Conservation (phyloP, 108 stramenopile species). For the Chaetoceros muelleri region DNA sequence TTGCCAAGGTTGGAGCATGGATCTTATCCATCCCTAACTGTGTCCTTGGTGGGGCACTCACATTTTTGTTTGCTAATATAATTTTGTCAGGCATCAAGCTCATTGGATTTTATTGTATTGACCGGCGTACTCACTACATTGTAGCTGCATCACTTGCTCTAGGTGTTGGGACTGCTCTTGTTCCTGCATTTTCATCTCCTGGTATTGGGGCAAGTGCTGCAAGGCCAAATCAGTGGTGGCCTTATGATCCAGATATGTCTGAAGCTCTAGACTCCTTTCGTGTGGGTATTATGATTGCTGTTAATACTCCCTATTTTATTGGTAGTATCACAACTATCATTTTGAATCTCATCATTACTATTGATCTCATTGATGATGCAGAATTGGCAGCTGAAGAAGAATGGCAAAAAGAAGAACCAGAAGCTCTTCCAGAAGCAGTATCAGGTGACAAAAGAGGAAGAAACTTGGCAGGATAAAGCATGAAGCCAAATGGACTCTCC, state of each 20-base stretch:
- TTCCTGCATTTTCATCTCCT: constrained; percentile 13
- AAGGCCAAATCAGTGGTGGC: constrained; percentile 10
- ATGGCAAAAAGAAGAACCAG: constrained; percentile 10
- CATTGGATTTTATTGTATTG: constrained; percentile 10
- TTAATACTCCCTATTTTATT: constrained; percentile 18
- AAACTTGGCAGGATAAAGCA: background rate
- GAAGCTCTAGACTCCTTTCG: constrained; percentile 6
- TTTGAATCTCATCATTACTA: constrained; percentile 15
- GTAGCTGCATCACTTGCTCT: constrained; percentile 11
- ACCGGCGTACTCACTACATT: constrained; percentile 19
- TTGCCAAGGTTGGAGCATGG: constrained; percentile 38
- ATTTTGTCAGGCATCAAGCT: constrained; percentile 17
- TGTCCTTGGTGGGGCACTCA: constrained; percentile 29
- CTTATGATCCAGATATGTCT: constrained; percentile 12
- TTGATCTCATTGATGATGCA: constrained; percentile 7
- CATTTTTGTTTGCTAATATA: constrained; percentile 21
- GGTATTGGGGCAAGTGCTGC: constrained; percentile 5
- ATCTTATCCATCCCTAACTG: constrained; percentile 35
- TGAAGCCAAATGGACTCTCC: no score
- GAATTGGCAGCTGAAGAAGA: constrained; percentile 4
- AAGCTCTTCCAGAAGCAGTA: no score
- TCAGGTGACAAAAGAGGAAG: background rate
- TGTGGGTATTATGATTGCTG: constrained; percentile 15
- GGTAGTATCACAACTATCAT: constrained; percentile 12
- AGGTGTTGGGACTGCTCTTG: constrained; percentile 16